Conservation (phyloP, 2,329 filamentous ascomycete genomes). For the Colletotrichum brevisporum region DNA sequence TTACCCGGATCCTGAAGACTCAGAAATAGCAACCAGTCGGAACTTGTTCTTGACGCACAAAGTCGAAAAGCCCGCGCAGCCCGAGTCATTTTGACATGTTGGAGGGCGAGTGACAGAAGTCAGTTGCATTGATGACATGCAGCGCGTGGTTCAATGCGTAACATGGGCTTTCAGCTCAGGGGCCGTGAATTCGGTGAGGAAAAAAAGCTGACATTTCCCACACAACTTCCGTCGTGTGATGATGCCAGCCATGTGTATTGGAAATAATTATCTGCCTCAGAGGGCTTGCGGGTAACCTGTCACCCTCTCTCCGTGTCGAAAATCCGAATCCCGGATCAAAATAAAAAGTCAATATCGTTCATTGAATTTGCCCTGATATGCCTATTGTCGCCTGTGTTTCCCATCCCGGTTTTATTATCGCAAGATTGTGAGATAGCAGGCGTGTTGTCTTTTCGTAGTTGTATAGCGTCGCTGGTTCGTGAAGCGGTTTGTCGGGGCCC, state of each 20-base stretch:
- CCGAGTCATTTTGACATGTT: constrained; percentile 15
- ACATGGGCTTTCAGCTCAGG: not conserved
- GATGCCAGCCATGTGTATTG: constrained; percentile 34
- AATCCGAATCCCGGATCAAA: constrained; percentile 26
- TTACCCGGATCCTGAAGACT: not conserved
- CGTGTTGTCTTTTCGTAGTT: constrained; percentile 12
- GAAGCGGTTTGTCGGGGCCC: not conserved
- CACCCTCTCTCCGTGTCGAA: constrained; percentile 18
- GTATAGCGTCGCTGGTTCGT: constrained; percentile 23
- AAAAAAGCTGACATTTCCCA: constrained; percentile 5
- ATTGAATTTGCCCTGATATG: constrained; percentile 29
- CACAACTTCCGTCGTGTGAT: not conserved
- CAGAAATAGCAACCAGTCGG: constrained; percentile 28
- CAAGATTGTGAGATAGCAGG: constrained; percentile 30
- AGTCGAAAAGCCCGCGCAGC: not conserved
- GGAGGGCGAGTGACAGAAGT: constrained; percentile 13
- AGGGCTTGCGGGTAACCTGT: constrained; percentile 23
- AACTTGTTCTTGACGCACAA: not conserved
- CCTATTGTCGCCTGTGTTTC: constrained; percentile 27
- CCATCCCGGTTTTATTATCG: constrained; percentile 20
- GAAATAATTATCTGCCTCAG: constrained; percentile 36
- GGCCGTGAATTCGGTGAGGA: not conserved
- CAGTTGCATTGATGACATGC: constrained; percentile 11
- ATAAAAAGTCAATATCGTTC: constrained; percentile 24
- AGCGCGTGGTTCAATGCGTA: not conserved